Evolutionary conservation across 164 flowering plant genomes (phyloP), one percentile per base, ranked within the genome.

Genomic region (Annona cherimola): DNA sequence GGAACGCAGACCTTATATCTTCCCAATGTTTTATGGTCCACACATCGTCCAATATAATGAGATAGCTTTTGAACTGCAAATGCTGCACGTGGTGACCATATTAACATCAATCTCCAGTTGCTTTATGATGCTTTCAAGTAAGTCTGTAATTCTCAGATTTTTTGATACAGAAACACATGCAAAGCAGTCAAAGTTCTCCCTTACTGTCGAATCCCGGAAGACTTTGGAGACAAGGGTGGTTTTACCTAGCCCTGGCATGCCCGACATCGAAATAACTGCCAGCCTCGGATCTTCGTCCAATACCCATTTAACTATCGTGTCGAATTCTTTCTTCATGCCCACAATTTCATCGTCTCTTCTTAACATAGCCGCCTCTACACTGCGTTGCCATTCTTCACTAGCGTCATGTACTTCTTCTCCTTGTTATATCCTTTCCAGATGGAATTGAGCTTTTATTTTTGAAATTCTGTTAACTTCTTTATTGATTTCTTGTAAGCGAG

Each of bases 181-280:
- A n/a, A 68, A 69, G 40, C 69, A 80, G 20, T 78, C 79, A 19
- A 85, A 88, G 19, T 63, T 50, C 1, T 57, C 46, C 61, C 65
- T 72, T 1, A 81, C 73, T 0, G 1, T 40, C 19, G 44, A 72
- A 9, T 72, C 71, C 18, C 75, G 66, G 78, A 66, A 86, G 42
- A 76, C 71, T 14, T 79, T 76, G 4, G 73, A 67, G n/a, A 74
- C 86, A 1, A 88, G 75, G 42, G 86, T 82, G 5, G 89, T 88
- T 77, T 88, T 88, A 2, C 89, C 91, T 0, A 78, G 67, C 5
- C 92, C 92, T 1, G 85, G 85, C 87, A 84, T 84, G 4, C 92
- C 92, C 20, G 81, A 76, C 57, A 88, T 70, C 14, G 89, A 82
- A 42, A 83, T 64, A 16, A 83, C 73, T 14, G 67, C 74, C 12